Base-by-base conservation (phyloP, 805 yeast species). In the Wickerhamiella australiensis region DNA sequence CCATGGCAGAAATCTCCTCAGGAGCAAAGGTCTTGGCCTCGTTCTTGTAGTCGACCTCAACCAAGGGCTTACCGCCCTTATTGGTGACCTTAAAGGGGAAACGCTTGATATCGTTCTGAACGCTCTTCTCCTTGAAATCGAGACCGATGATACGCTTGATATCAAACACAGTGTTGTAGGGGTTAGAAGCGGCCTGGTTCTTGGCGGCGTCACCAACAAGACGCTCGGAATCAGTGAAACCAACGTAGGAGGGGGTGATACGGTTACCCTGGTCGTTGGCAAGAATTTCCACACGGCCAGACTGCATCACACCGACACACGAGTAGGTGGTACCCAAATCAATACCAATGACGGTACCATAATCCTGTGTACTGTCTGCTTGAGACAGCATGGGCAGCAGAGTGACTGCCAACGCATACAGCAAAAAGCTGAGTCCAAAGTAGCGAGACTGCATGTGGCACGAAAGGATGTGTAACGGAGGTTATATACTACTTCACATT, bases 261-360 rank as follows among this genome's bases (percentile, higher is more conserved):
- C 96, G 83, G 72, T 86, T 85, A 73, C 96, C 96, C 73, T 87
- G 96, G 69, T 87, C 96, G 64, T 87, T 87, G 56, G 96, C 95
- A 56, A 87, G 74, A 60, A 87, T 87, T 65, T 87, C 96, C 47
- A 90, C 95, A 63, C 87, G 76, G 62, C 88, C 94, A 59, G 80
- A 78, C 61, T 76, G 77, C 82, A 79, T 78, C 44, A 78, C 86
- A 59, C 95, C 96, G 51, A 88, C 96, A 79, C 96, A 88, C 1
- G 96, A 87, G 72, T 88, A 88, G 2, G 96, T 88, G 54, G 96
- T 88, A 67, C 98, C 98, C 71, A 90, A 77, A 74, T 90, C 97
- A 64, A 90, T 90, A 71, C 97, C 94, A 58, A 85, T 84, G 44
- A 83, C 90, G 38, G 71, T 65, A 33, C 71, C 71, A 51, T 68